Percentiles rank a stretch among this genome's conserved stretches.
Conservation (phyloP, 371 early-diverging fungal genomes). For the Smittium culicis region DNA sequence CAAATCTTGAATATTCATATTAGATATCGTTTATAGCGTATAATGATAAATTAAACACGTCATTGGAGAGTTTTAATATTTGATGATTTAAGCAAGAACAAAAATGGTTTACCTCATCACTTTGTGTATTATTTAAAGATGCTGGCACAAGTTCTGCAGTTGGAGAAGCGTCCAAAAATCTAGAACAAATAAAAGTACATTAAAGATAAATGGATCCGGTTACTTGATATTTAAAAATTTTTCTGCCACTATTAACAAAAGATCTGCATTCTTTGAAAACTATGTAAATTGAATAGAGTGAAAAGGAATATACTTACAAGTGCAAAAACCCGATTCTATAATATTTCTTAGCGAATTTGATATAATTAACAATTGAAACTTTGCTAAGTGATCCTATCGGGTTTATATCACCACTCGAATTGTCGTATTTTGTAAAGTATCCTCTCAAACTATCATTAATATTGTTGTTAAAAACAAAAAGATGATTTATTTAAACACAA, state of each 20-base stretch:
- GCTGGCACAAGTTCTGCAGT: slow-evolving; percentile 92
- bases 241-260: too few relatives aligned
- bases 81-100: not conserved
- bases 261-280: not conserved
- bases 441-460: slow-evolving; percentile 52
- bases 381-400: slow-evolving; percentile 94
- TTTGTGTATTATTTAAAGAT: slow-evolving; percentile 47
- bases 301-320: not conserved
- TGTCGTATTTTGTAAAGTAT: slow-evolving; percentile 96
- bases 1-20: slow-evolving; percentile 20
- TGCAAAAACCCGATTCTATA: slow-evolving; percentile 1
- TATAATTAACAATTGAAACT: slow-evolving; percentile 67
- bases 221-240: too few relatives aligned
- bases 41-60: too few relatives aligned
- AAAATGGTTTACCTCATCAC: slow-evolving; percentile 47
- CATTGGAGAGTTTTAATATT: not conserved
- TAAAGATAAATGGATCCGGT: not conserved
- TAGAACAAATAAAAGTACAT: slow-evolving; percentile 2
- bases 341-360: slow-evolving; percentile 2
- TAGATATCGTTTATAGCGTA: too few relatives aligned
- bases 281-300: not conserved
- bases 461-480: not conserved
- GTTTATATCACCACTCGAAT: slow-evolving; percentile 92
- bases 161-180: slow-evolving; percentile 77
- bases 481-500: not conserved